Evolutionary conservation across 83 land plant species (phyloP).

Genomic region (Diphasiastrum complanatum): DNA sequence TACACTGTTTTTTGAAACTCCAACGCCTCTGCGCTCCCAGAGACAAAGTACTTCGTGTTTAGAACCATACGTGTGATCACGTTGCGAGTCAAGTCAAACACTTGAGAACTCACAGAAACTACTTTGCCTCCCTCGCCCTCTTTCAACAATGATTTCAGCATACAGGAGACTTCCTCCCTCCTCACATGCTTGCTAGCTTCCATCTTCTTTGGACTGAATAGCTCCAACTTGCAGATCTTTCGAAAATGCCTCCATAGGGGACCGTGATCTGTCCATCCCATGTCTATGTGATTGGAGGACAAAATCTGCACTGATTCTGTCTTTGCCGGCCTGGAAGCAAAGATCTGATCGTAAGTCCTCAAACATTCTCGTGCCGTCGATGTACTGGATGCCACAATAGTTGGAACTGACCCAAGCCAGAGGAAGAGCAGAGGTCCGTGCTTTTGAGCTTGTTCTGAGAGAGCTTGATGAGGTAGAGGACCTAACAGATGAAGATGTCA

Average conservation of each 20-base stretch:
- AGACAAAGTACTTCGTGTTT: no score
- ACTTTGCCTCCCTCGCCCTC: background rate
- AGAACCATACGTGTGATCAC: no score
- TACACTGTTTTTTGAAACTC: no score
- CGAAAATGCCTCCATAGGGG: background rate
- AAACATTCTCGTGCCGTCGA: conserved; percentile 23
- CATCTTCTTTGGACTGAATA: background rate
- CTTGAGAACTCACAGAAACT: background rate
- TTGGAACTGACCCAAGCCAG: conserved; percentile 19
- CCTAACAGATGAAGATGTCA: conserved; percentile 32
- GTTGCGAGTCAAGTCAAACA: background rate
- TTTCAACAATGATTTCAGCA: background rate
- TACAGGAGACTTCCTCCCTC: background rate
- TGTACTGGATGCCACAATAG: conserved; percentile 18
- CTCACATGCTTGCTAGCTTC: background rate
- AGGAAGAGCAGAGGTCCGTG: conserved; percentile 34
- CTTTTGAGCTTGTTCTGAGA: conserved; percentile 20
- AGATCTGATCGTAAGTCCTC: conserved; percentile 27
- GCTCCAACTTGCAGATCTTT: background rate
- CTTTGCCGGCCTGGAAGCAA: conserved; percentile 20
- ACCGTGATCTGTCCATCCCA: conserved; percentile 24
- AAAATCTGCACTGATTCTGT: conserved; percentile 6
- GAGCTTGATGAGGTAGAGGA: conserved; percentile 18
- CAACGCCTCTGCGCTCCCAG: no score
- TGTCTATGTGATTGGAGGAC: conserved; percentile 11